These are phyloP conservation scores for Monosporascus sp. DNA, from an alignment of 2,329 filamentous ascomycete genomes.

Conservation along the genomic window DNA sequence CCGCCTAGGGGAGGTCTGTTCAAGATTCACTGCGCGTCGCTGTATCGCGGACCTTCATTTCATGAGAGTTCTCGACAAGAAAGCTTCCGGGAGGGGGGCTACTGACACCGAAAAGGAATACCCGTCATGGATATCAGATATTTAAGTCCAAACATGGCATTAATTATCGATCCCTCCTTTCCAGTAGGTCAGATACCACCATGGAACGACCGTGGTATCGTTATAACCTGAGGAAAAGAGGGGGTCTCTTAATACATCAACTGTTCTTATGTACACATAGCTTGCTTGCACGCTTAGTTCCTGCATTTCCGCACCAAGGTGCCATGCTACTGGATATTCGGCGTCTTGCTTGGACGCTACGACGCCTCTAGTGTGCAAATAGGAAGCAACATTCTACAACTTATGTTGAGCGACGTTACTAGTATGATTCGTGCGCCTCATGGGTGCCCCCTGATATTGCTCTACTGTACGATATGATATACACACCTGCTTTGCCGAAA, in stretches of 20 bases:
- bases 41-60: background rate
- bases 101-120: background rate
- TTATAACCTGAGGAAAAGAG: background rate
- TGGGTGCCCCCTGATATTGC: too few relatives aligned
- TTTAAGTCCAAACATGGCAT: background rate
- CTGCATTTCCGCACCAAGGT: too few relatives aligned
- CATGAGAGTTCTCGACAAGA: background rate
- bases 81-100: background rate
- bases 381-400: too few relatives aligned
- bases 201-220: background rate
- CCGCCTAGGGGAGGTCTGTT: background rate
- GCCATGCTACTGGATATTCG: too few relatives aligned
- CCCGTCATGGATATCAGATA: background rate
- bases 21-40: background rate
- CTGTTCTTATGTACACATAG: conserved; percentile 15
- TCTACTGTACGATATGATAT: too few relatives aligned
- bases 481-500: too few relatives aligned
- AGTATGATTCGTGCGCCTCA: too few relatives aligned
- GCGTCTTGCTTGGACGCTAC: too few relatives aligned
- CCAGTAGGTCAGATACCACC: background rate
- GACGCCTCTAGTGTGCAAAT: too few relatives aligned
- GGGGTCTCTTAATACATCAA: conserved; percentile 12
- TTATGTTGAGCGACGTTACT: too few relatives aligned
- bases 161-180: background rate
- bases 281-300: conserved; percentile 1